phyloP scores from a whole-genome alignment of 2,329 filamentous ascomycete species.

The Claviceps paspali region DNA sequence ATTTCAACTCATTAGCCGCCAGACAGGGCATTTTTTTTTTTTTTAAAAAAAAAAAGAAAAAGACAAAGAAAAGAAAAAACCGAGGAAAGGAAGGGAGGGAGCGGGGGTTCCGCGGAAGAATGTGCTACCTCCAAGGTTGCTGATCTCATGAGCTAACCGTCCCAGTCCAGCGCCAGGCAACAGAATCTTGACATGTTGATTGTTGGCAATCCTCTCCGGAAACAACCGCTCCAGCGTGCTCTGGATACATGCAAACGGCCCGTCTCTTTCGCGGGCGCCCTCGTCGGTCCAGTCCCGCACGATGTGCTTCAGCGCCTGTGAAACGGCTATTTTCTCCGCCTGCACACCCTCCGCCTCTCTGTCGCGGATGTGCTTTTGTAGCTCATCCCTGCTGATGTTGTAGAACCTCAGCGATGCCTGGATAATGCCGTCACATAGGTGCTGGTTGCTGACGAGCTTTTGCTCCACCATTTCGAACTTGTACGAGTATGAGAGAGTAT shows the following conservation, averaged over 20 bases:
- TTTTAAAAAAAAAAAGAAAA: not conserved
- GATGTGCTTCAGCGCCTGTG: constrained; percentile 40
- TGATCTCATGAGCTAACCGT: constrained; percentile 35
- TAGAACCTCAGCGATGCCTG: constrained; percentile 30
- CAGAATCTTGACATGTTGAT: constrained; percentile 21
- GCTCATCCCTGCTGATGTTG: constrained; percentile 24
- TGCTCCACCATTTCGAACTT: constrained; percentile 30
- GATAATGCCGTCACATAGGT: constrained; percentile 30
- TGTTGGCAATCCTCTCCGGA: constrained; percentile 9
- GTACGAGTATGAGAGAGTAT: constrained; percentile 39
- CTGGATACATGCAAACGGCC: constrained; percentile 25
- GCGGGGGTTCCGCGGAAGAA: too few relatives aligned
- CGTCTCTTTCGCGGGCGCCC: constrained; percentile 29
- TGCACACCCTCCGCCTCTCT: constrained; percentile 21
- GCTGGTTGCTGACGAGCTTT: constrained; percentile 28
- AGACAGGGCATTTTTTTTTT: not conserved
- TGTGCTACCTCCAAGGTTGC: constrained; percentile 24
- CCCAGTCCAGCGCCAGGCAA: constrained; percentile 39
- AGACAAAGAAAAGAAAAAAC: not conserved
- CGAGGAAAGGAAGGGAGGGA: too few relatives aligned
- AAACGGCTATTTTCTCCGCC: constrained; percentile 31
- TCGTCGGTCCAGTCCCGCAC: constrained; percentile 40
- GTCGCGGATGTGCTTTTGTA: constrained; percentile 25
- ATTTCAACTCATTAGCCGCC: not conserved
- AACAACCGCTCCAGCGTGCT: constrained; percentile 17